These are phyloP conservation scores for Fagopyrum esculentum DNA, from an alignment of 148 eudicot species.

Conservation along the genomic window DNA sequence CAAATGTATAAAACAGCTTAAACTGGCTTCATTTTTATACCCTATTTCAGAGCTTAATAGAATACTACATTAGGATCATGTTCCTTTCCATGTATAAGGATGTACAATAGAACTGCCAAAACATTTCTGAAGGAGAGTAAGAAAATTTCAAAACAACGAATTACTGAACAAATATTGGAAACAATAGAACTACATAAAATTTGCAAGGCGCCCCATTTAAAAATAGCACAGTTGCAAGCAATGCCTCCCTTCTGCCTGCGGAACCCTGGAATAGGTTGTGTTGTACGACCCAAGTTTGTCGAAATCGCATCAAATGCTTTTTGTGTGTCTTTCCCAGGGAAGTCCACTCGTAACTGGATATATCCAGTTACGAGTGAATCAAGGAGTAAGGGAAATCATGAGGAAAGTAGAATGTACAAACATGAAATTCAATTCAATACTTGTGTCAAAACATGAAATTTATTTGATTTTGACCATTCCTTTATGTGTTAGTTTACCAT, in stretches of 20 bases:
- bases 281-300: constrained; percentile 55
- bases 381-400: no score
- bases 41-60: background rate
- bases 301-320: constrained; percentile 58
- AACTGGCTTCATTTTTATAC: background rate
- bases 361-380: no score
- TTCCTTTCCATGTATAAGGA: background rate
- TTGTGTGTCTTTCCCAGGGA: constrained; percentile 67
- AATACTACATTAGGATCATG: background rate
- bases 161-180: background rate
- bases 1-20: background rate
- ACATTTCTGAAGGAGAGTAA: background rate
- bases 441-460: no score
- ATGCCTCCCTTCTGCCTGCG: constrained; percentile 85
- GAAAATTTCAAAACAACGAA: background rate
- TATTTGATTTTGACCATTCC: no score
- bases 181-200: background rate
- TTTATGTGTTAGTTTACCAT: no score
- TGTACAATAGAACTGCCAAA: background rate
- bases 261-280: constrained; percentile 81
- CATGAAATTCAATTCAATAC: no score
- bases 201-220: background rate
- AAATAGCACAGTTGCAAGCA: background rate
- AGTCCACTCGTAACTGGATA: constrained; percentile 65
- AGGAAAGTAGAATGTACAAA: no score